Conservation (phyloP, 2,329 filamentous ascomycete genomes). For the Malbranchea cinnamomea region DNA sequence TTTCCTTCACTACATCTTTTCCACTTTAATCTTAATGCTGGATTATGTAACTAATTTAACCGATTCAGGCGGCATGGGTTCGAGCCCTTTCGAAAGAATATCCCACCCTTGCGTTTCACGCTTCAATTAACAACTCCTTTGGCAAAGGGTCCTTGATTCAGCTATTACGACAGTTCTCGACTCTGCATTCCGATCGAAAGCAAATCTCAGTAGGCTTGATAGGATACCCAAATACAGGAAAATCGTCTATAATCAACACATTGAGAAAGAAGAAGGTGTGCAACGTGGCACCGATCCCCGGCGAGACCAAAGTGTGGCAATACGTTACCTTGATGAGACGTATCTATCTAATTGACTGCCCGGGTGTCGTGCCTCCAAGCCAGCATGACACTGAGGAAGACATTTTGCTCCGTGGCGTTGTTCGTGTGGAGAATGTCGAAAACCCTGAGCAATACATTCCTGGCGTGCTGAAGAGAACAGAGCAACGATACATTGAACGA, state of each 20-base stretch:
- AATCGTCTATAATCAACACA: constrained; percentile 95
- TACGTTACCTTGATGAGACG: constrained; percentile 92
- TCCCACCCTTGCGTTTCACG: constrained; percentile 88
- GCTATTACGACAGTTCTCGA: constrained; percentile 81
- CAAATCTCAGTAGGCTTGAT: constrained; percentile 88
- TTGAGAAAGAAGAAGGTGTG: constrained; percentile 88
- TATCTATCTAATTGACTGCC: constrained; percentile 91
- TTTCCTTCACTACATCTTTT: constrained; percentile 14
- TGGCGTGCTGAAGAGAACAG: constrained; percentile 64
- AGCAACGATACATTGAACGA: constrained; percentile 74
- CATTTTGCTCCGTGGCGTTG: constrained; percentile 77
- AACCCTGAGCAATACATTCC: constrained; percentile 93
- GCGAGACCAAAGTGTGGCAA: constrained; percentile 96
- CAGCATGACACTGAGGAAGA: constrained; percentile 71
- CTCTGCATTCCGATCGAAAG: constrained; percentile 76
- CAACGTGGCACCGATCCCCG: constrained; percentile 84
- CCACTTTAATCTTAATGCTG: constrained; percentile 15
- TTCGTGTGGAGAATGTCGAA: constrained; percentile 89
- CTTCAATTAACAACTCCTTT: constrained; percentile 88
- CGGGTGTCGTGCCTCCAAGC: constrained; percentile 86
- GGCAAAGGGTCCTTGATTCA: constrained; percentile 91
- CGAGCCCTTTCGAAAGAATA: constrained; percentile 75
- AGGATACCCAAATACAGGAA: constrained; percentile 85
- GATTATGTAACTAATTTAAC: constrained; percentile 15
- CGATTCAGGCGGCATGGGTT: constrained; percentile 79